Conservation (phyloP, 2,329 filamentous ascomycete species). For the Zelopaecilomyces penicillatus region DNA sequence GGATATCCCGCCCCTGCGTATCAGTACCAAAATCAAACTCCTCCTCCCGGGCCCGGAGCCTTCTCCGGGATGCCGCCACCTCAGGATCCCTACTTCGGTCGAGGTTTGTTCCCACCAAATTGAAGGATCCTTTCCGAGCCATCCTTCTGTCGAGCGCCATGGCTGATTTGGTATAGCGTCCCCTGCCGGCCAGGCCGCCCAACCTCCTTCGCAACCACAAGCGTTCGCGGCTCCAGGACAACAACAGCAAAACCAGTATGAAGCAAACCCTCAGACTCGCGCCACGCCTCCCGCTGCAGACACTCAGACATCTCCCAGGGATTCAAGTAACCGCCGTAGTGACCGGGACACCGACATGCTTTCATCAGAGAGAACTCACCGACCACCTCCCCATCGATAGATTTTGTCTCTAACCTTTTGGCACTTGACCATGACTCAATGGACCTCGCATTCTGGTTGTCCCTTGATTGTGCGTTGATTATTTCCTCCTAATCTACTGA, state of each 20-base stretch:
- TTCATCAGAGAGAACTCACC: conserved; percentile 29
- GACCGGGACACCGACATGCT: conserved; percentile 35
- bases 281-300: conserved; percentile 28
- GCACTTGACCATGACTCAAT: conserved; percentile 12
- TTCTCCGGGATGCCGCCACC: conserved; percentile 34
- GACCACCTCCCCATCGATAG: conserved; percentile 30
- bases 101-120: conserved; percentile 46
- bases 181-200: conserved; percentile 36
- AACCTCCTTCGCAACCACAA: conserved; percentile 16
- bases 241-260: conserved; percentile 34
- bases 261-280: conserved; percentile 32
- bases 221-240: conserved; percentile 37
- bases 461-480: conserved; percentile 22
- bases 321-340: conserved; percentile 31
- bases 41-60: conserved; percentile 22
- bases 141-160: conserved; percentile 9
- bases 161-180: conserved; percentile 43
- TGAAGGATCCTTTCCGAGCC: conserved; percentile 5
- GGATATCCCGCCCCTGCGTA: conserved; percentile 25
- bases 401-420: conserved; percentile 6
- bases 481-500: conserved; percentile 19
- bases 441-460: conserved; percentile 3
- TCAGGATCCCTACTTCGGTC: conserved; percentile 47
- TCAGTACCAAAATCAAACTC: conserved; percentile 28
- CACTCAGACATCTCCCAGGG: conserved; percentile 30